Conservation (phyloP, 129 eudicot genomes). For the Saussurea involucrata region DNA sequence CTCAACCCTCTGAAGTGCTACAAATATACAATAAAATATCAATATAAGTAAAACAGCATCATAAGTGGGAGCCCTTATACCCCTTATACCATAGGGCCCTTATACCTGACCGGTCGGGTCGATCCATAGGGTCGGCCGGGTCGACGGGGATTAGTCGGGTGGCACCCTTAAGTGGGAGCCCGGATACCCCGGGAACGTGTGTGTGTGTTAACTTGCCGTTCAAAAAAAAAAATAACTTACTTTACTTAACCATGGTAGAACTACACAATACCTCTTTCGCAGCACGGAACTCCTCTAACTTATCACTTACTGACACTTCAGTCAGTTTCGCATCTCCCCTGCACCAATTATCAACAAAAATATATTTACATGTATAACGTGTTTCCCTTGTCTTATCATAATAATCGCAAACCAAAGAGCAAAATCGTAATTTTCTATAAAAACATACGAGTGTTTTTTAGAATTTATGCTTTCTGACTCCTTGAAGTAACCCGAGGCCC, state of each 20-base stretch:
- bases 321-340: slow-evolving; percentile 66
- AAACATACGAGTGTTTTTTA: slow-evolving; percentile 45
- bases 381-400: not conserved
- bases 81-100: too few relatives aligned
- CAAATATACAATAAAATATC: slow-evolving; percentile 14
- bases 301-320: slow-evolving; percentile 87
- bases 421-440: too few relatives aligned
- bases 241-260: too few relatives aligned
- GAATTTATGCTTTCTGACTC: slow-evolving; percentile 49
- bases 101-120: too few relatives aligned
- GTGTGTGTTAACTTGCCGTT: too few relatives aligned
- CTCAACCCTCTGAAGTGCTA: slow-evolving; percentile 97
- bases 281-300: slow-evolving; percentile 90
- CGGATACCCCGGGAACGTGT: too few relatives aligned
- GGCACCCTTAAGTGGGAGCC: too few relatives aligned
- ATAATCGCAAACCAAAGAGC: too few relatives aligned
- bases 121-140: too few relatives aligned
- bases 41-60: slow-evolving; percentile 1
- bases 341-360: slow-evolving; percentile 17
- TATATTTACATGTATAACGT: not conserved
- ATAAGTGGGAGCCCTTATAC: too few relatives aligned
- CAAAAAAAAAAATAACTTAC: too few relatives aligned
- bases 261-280: slow-evolving; percentile 68
- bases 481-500: slow-evolving; percentile 91
- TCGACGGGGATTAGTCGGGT: too few relatives aligned